Conservation (phyloP, 495 filamentous ascomycete genomes). For the Coniosporium apollinis region DNA sequence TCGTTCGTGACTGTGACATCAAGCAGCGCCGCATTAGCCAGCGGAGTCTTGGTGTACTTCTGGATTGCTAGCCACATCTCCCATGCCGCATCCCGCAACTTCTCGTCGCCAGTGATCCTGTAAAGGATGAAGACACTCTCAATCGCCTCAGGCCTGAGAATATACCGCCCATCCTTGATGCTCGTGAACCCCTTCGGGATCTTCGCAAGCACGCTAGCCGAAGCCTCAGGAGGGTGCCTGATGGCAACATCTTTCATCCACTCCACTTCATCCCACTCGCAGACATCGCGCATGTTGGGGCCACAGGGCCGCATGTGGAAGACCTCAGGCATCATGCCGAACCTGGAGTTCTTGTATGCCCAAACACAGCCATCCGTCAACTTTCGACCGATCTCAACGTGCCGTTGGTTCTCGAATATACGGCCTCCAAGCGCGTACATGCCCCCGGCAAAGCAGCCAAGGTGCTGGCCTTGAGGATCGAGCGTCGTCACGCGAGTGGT, state of each 20-base stretch:
- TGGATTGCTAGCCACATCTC: conserved; percentile 16
- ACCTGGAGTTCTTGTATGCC: conserved; percentile 68
- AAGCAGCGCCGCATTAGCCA: conserved; percentile 20
- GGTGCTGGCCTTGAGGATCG: conserved; percentile 33
- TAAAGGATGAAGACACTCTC: conserved; percentile 20
- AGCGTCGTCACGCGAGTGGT: conserved; percentile 8
- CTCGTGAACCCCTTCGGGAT: conserved; percentile 18
- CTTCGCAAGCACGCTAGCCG: not conserved
- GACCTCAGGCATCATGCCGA: conserved; percentile 54
- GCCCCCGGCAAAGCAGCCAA: conserved; percentile 45
- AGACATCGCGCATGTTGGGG: conserved; percentile 22
- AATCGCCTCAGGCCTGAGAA: conserved; percentile 23
- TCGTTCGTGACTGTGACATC: conserved; percentile 16
- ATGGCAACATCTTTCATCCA: conserved; percentile 34
- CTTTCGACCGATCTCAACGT: conserved; percentile 37
- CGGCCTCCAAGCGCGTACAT: conserved; percentile 40
- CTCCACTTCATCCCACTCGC: conserved; percentile 36
- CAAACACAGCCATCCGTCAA: conserved; percentile 87
- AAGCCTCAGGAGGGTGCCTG: conserved; percentile 4
- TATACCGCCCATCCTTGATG: conserved; percentile 24
- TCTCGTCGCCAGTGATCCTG: conserved; percentile 17
- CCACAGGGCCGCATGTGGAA: conserved; percentile 37
- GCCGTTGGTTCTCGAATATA: conserved; percentile 36
- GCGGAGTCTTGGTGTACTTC: conserved; percentile 18
- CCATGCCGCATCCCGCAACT: conserved; percentile 19